Evolutionary conservation across 345 rosid species (phyloP), one percentile per base, ranked within the genome.

Genomic region (Citropsis articulata): DNA sequence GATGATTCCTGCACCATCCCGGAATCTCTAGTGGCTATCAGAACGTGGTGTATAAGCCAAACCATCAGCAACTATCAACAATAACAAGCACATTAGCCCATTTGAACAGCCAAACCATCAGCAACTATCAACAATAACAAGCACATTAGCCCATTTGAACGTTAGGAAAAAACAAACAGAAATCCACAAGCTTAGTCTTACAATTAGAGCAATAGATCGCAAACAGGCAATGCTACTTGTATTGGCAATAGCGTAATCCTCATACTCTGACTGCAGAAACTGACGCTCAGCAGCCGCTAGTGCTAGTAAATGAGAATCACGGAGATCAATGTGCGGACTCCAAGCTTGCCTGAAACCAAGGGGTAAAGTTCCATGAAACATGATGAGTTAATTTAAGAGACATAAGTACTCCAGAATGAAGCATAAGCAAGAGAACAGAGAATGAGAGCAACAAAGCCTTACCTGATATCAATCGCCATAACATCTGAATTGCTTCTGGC

Each of bases 391-490:
- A 16, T 18, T 27, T 24, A 19, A 18, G 5, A 78, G n/a, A 12
- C n/a, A 42, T 12, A 16, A 14, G 31, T 36, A 60, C 48, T 33
- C 28, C 6, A 4, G 13, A 14, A 48, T 38, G 19, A 60, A 66
- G 62, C 27, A 55, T 14, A 59, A 25, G 33, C 18, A 45, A 64
- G 40, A 28, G 56, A 50, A 50, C 57, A 53, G 57, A 53, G 57
- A 64, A 55, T 31, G 1, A 28, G 22, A 22, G 25, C 10, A 24
- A 70, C 24, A 40, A 73, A 78, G 68, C 57, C 12, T 59, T 84
- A 84, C 94, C 94, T 86, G 77, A 90, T 85, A 80, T 90, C 94
- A 77, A 87, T 87, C 12, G 91, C 85, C 75, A 89, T 50, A 67
- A 85, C 85, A 61, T 87, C 89, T 7, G 91, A 82, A 81, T 56